phyloP scores from a whole-genome alignment of 306 rosid genomes.

The Gillenia trifoliata region DNA sequence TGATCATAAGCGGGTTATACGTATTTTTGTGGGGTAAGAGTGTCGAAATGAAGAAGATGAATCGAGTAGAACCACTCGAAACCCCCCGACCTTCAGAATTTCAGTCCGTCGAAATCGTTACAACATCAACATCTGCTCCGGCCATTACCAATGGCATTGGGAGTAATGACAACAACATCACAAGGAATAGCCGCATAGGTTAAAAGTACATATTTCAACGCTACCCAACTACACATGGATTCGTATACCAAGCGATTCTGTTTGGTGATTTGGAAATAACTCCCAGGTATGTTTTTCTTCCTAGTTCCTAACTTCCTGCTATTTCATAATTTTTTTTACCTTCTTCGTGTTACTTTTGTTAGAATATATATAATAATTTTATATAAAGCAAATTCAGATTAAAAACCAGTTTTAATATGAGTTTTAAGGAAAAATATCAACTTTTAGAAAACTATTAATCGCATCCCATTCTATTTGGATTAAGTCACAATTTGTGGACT shows the following conservation, averaged over 20 bases:
- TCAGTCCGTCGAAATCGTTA: background rate
- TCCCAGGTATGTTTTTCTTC: too few species aligned
- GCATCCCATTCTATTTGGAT: too few species aligned
- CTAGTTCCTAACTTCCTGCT: too few species aligned
- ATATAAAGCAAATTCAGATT: too few species aligned
- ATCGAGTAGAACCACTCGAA: background rate
- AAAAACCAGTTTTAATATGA: too few species aligned
- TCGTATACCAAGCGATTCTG: background rate
- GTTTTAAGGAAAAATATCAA: too few species aligned
- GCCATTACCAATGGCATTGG: background rate
- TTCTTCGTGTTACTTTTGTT: too few species aligned
- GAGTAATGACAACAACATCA: background rate
- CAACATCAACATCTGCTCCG: background rate
- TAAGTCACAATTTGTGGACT: too few species aligned
- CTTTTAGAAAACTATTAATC: too few species aligned
- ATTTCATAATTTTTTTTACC: too few species aligned
- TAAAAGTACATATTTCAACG: background rate
- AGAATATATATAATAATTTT: too few species aligned
- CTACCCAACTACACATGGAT: background rate
- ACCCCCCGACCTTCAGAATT: background rate
- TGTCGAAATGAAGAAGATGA: conserved; percentile 18
- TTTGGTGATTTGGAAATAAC: background rate
- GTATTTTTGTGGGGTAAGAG: conserved; percentile 35
- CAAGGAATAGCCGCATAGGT: background rate
- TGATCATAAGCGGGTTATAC: conserved; percentile 37